These are phyloP conservation scores for Phytopythium kandeliae DNA, from an alignment of 352 stramenopile genomes.

Conservation along the genomic window DNA sequence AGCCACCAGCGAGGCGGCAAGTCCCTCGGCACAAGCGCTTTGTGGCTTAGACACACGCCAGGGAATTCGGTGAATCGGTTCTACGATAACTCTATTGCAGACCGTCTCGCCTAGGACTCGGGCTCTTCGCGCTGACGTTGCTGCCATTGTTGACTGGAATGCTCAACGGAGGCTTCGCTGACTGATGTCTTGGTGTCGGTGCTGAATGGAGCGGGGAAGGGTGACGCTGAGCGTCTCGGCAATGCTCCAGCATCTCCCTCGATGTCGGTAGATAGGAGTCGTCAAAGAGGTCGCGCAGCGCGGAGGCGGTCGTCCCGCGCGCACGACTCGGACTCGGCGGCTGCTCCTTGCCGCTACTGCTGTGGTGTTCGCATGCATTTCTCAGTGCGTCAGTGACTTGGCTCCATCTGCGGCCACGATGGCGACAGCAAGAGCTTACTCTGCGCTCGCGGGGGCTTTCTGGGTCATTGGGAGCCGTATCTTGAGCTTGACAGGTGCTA, in stretches of 20 bases:
- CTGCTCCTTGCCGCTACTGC: not conserved
- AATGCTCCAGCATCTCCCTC: constrained; percentile 52
- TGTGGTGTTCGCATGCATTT: not conserved
- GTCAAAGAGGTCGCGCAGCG: constrained; percentile 47
- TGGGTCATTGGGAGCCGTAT: constrained; percentile 2
- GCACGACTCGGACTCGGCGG: constrained; percentile 3
- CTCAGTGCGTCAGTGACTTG: not conserved
- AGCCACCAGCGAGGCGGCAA: not conserved
- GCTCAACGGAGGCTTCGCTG: too few relatives aligned
- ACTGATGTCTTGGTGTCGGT: not conserved
- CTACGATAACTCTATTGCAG: too few relatives aligned
- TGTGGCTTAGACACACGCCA: not conserved
- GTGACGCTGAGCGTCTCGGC: constrained; percentile 11
- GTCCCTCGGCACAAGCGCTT: not conserved
- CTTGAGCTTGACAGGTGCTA: not conserved
- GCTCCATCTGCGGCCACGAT: not conserved
- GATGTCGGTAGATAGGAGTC: constrained; percentile 46
- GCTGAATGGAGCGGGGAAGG: not conserved
- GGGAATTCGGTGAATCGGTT: too few relatives aligned
- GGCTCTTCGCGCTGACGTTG: too few relatives aligned
- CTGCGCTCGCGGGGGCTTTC: not conserved
- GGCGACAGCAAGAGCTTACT: not conserved
- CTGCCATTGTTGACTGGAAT: too few relatives aligned
- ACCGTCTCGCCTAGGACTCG: too few relatives aligned
- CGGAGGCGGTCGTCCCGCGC: constrained; percentile 13